phyloP scores from a whole-genome alignment of 2,329 filamentous ascomycete species.

The Penicillium olsonii region DNA sequence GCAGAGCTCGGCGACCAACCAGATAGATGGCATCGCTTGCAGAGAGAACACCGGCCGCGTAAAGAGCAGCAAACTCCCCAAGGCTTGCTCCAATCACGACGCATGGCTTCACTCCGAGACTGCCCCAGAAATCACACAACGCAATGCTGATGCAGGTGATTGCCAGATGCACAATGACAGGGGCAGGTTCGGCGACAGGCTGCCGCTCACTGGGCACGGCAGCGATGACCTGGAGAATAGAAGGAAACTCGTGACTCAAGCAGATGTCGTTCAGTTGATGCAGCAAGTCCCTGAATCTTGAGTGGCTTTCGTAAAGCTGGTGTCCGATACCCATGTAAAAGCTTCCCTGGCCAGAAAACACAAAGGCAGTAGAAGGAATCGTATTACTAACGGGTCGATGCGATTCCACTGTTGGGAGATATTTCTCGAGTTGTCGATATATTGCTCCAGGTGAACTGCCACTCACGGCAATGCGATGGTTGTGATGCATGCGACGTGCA shows the following conservation, averaged over 20 bases:
- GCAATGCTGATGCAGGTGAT: slow-evolving; percentile 11
- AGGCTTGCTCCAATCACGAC: slow-evolving; percentile 12
- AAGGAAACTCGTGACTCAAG: slow-evolving; percentile 27
- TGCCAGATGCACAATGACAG: neutral
- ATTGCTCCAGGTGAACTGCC: neutral
- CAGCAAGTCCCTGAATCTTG: slow-evolving; percentile 25
- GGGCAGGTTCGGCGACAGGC: neutral
- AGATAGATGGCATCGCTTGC: slow-evolving; percentile 57
- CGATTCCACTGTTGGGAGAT: neutral
- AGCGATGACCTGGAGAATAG: slow-evolving; percentile 22
- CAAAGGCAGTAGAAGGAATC: slow-evolving; percentile 28
- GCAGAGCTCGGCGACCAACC: slow-evolving; percentile 67
- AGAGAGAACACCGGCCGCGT: slow-evolving; percentile 37
- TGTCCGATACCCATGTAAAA: slow-evolving; percentile 29
- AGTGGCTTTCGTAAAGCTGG: slow-evolving; percentile 30
- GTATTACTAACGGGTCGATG: neutral
- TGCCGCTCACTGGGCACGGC: slow-evolving; percentile 60
- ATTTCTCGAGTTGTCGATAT: neutral
- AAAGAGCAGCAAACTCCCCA: slow-evolving; percentile 25
- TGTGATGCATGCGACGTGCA: slow-evolving; percentile 52
- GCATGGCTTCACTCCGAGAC: slow-evolving; percentile 21
- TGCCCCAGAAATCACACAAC: slow-evolving; percentile 16
- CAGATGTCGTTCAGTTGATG: slow-evolving; percentile 25
- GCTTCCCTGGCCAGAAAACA: slow-evolving; percentile 40
- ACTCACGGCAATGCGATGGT: slow-evolving; percentile 26